Evolutionary conservation across 495 filamentous ascomycete genomes (phyloP).

Genomic region (Daldinia childiae): DNA sequence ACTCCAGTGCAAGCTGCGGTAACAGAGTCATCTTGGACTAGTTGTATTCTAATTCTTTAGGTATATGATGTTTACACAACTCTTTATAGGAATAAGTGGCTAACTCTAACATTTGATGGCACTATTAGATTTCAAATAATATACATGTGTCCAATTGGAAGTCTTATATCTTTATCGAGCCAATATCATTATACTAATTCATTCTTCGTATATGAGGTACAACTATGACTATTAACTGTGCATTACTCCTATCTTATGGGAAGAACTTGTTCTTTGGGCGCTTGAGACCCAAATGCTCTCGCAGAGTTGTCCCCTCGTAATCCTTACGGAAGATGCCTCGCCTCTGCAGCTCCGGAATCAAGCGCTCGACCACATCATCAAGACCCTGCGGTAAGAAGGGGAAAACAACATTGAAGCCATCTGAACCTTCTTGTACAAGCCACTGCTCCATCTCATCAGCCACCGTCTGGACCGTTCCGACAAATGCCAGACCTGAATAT

Average conservation of each 20-base stretch:
- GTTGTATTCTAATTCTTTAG: too few species aligned
- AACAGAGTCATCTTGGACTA: too few species aligned
- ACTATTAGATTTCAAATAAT: too few species aligned
- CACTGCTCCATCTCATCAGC: slow-evolving; percentile 61
- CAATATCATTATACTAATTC: not conserved
- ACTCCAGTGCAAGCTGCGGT: too few species aligned
- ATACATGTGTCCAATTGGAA: too few species aligned
- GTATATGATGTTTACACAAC: too few species aligned
- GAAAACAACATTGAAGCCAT: slow-evolving; percentile 60
- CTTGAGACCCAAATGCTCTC: slow-evolving; percentile 62
- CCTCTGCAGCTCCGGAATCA: slow-evolving; percentile 63
- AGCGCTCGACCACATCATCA: slow-evolving; percentile 58
- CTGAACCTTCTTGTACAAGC: slow-evolving; percentile 56
- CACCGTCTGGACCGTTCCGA: slow-evolving; percentile 59
- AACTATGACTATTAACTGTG: not conserved
- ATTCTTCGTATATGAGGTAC: not conserved
- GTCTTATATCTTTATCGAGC: too few species aligned
- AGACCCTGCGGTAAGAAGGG: slow-evolving; percentile 62
- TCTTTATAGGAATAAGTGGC: too few species aligned
- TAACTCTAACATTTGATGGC: too few species aligned
- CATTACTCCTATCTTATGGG: not conserved
- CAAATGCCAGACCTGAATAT: slow-evolving; percentile 61
- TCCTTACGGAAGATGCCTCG: slow-evolving; percentile 62
- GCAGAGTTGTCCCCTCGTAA: slow-evolving; percentile 51
- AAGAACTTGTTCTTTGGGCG: slow-evolving; percentile 64